A percentile compares a stretch with the other conserved stretches of the same genome.
phyloP scores from a whole-genome alignment of 768 basidiomycete genomes.

The Mycena albidolilacea region DNA sequence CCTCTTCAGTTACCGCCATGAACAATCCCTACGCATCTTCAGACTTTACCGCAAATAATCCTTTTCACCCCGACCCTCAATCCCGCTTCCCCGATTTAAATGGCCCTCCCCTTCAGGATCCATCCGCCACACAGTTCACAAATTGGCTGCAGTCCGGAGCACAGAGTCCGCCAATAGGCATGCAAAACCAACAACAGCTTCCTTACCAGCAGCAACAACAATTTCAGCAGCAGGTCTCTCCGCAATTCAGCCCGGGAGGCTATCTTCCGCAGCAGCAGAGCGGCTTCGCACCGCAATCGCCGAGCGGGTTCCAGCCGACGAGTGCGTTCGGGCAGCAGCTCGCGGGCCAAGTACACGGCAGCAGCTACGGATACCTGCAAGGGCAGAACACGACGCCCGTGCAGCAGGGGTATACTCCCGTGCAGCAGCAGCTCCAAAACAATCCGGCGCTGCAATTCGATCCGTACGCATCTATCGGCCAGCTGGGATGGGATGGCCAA shows the following conservation, averaged over 20 bases:
- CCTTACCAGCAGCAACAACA: constrained; percentile 55
- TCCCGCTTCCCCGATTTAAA: constrained; percentile 78
- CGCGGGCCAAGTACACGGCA: constrained; percentile 43
- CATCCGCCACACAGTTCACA: constrained; percentile 52
- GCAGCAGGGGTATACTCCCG: constrained; percentile 56
- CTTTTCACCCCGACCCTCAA: constrained; percentile 69
- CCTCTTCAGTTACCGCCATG: constrained; percentile 16
- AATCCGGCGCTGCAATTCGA: constrained; percentile 67
- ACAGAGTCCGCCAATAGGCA: constrained; percentile 43
- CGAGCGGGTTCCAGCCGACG: constrained; percentile 62
- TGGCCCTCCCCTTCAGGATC: constrained; percentile 40
- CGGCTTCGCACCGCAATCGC: constrained; percentile 37
- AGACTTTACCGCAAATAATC: constrained; percentile 70
- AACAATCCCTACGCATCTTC: constrained; percentile 57
- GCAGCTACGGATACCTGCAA: constrained; percentile 46
- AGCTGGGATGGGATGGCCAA: constrained; percentile 55
- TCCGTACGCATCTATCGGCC: constrained; percentile 63
- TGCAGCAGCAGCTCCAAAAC: constrained; percentile 63
- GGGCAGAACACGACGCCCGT: constrained; percentile 42
- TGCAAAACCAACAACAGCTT: constrained; percentile 55
- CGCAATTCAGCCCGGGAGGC: constrained; percentile 21
- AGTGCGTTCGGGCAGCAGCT: constrained; percentile 73
- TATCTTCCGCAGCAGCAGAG: constrained; percentile 31
- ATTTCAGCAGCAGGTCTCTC: constrained; percentile 48
- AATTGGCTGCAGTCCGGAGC: constrained; percentile 52